Base-by-base conservation (phyloP, 2,329 filamentous ascomycete species). In the Aspergillus clavatus region DNA sequence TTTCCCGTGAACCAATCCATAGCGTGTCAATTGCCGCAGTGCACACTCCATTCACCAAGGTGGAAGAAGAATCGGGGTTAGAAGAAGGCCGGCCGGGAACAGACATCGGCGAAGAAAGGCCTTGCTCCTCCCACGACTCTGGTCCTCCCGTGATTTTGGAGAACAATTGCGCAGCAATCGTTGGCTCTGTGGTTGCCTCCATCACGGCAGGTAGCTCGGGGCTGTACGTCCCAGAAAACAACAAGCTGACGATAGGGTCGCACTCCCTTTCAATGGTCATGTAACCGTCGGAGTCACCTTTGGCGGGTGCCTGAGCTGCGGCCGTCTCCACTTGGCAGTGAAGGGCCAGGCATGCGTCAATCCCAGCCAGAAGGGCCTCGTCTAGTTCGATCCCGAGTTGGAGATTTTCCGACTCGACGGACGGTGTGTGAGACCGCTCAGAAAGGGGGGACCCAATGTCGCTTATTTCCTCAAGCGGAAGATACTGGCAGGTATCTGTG, bases 371-470 rank as follows among this genome's bases (percentile, higher is more conserved):
- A 19, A 44, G 38, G 10, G 27, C 22, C 18, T 42, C 43, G 21
- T 44, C 27, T 10, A 43, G 16, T n/a, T 27, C 40, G 24, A 18
- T 6, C 14, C 26, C 29, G 11, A 42, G 38, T 23, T 24, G 12
- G 28, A 22, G n/a, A 8, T 36, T 21, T 12, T 29, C 35, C 19
- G 19, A 16, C 14, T 50, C 45, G 16, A 41, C n/a, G 26, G 31
- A 46, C 19, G 48, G 41, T 12, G 45, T 46, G 28, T 33, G 38
- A 31, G 45, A 46, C 41, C 43, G 31, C 36, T 45, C 40, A 10
- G 45, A 51, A 16, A 52, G 22, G 27, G 48, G 43, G 33, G 44
- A 51, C 16, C 48, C 46, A 23, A 51, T 26, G 26, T 47, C 35
- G 24, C 45, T 48, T 10, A 47, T 45, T 12, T 46, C 38, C 22